Evolutionary conservation across 352 stramenopile genomes (phyloP), one percentile per base, ranked within the genome.

Genomic region (Globisporangium sylvaticum): DNA sequence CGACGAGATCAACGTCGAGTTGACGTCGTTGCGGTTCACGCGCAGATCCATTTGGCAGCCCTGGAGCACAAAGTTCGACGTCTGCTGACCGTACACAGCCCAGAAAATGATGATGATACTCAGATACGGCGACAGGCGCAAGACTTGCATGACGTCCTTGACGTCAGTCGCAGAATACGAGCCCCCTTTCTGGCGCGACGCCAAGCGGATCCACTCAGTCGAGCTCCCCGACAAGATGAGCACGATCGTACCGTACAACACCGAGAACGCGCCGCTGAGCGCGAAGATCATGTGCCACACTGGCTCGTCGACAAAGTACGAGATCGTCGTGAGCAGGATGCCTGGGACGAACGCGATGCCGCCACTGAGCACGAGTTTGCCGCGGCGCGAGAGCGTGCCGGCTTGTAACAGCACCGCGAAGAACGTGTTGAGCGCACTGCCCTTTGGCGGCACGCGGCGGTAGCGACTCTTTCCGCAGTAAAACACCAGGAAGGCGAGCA

Each of bases 31-130:
- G 3, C 72, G 65, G 57, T 80, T 67, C 4, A 96, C 58, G 5
- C 88, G 87, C 42, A 97, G 70, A 54, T 97, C 89, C 90, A 97
- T 97, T 68, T 97, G 90, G 62, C 91, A 97, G 46, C 89, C 91
- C 68, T 95, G 88, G 2, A 95, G 72, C 44, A 92, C 79, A 61
- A 94, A 96, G 65, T 95, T 95, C 52, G 88, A 91, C 54, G 71
- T 82, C 76, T 91, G 88, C 72, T 95, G 87, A 22, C 76, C 85
- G 72, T 96, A 95, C 10, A 93, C 84, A 0, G 84, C 82, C 84
- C 87, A 95, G 66, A 96, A 96, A 29, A 92, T 80, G 64, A 96
- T 91, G 63, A 94, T 87, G 12, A 91, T 80, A 39, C 85, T 89
- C 62, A 96, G 68, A 57, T 92, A 96, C 53, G 88, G 87, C 61